phyloP scores from a whole-genome alignment of 169 alveolate species.

The Eimeria brunetti region DNA sequence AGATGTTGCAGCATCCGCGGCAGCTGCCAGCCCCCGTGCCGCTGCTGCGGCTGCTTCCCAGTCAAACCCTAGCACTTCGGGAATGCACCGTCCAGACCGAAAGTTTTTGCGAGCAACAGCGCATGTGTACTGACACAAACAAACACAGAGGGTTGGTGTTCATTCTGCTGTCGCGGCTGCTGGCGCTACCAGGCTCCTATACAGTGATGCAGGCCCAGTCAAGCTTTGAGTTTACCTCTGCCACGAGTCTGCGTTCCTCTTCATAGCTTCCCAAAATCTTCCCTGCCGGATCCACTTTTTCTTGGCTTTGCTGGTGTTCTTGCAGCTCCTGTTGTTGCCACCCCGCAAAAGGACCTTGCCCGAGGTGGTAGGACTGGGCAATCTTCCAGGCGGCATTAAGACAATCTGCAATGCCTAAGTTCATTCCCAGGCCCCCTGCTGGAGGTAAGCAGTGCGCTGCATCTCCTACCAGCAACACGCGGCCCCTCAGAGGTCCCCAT shows the following conservation, averaged over 20 bases:
- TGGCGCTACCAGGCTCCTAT: constrained; percentile 4
- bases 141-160: constrained; percentile 20
- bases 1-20: constrained; percentile 35
- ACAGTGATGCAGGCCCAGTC: background rate
- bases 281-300: constrained; percentile 1
- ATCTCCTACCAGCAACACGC: constrained; percentile 92
- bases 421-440: constrained; percentile 97
- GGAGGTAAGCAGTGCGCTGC: constrained; percentile 97
- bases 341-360: background rate
- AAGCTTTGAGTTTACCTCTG: constrained; percentile 12
- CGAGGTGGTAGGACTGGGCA: constrained; percentile 80
- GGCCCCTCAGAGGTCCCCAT: constrained; percentile 62
- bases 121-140: constrained; percentile 82
- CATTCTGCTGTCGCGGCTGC: background rate
- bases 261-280: constrained; percentile 62
- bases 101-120: constrained; percentile 82
- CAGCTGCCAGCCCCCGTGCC: constrained; percentile 45
- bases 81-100: constrained; percentile 78
- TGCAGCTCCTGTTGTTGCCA: constrained; percentile 42
- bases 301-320: background rate
- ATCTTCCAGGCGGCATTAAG: constrained; percentile 88
- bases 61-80: constrained; percentile 80
- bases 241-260: constrained; percentile 76
- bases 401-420: constrained; percentile 95
- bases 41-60: constrained; percentile 73